Base-by-base conservation (phyloP, 2,329 filamentous ascomycete genomes). In the Fusarium sp. region DNA sequence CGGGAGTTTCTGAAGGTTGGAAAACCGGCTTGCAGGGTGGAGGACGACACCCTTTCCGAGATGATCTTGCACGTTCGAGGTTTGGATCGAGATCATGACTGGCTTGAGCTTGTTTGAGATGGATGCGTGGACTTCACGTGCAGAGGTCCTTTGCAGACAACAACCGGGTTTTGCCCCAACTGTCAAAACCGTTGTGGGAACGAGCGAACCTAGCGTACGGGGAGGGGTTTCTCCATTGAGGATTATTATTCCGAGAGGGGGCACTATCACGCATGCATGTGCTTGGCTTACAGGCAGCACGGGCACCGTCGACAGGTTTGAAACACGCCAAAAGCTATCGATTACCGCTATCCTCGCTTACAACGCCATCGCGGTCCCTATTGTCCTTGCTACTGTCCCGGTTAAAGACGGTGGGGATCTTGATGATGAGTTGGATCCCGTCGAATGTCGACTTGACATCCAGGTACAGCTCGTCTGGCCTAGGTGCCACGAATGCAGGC, bases 381-480 rank as follows among this genome's bases (percentile, higher is more conserved):
- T 23, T 23, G 18, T 23, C 18, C 18, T 23, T 23, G 18, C 51
- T 34, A 34, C 5, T 51, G 31, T 73, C 73, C 41, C 78, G 80
- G 59, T 83, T 83, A 71, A 88, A 88, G 28, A 87, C 83, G 2
- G 86, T 88, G 27, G 86, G 87, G 62, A 88, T 88, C 72, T 87
- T 85, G 69, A 88, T 88, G 28, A 84, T 87, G 56, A 88, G 75
- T 76, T 88, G 87, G 70, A 88, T 88, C 2, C 87, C 87, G 57
- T 88, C 87, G 41, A 82, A 86, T 6, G 87, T 89, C 36, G 86
- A 88, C 76, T 87, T 87, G 62, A 89, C 85, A 68, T 89, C 87
- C 60, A 89, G 73, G 70, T 86, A 88, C 30, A 89, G 84, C 73
- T 89, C 87, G 2, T 86, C 77, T 59, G 82, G 78, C 56, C 80